Evolutionary conservation across 1,139 yeast genomes (phyloP), one percentile per base, ranked within the genome.

Genomic region (Diutina neorugosa): DNA sequence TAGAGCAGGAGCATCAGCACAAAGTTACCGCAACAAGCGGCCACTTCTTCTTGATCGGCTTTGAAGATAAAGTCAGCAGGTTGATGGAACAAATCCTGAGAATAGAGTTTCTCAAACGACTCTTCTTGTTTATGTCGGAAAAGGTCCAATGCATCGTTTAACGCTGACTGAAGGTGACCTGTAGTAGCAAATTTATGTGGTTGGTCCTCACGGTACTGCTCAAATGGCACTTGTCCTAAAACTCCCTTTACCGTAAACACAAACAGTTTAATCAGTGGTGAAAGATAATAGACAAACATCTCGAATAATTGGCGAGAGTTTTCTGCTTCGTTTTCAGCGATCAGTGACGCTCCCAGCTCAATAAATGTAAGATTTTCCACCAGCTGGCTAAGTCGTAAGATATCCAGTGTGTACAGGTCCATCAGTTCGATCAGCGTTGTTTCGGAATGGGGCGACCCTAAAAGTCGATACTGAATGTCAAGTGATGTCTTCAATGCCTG

Each of bases 1-100:
- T 81, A 82, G 54, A 84, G 81, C 2, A 80, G 78, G 46, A 88
- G 63, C 41, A 86, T 74, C 42, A 83, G 78, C 0, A 90, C 76
- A 62, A 86, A 87, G 62, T 87, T 86, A 2, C 93, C 94, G 69
- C 94, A 86, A 54, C 88, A 80, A 0, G 96, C 96, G 1, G 93
- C 86, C 4, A 86, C 85, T 58, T 85, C 93, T 64, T 87, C 95
- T 58, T 84, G 85, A 56, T 82, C 84, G 0, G 86, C 78, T 55
- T 77, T 74, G 52, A 74, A 71, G n/a, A 69, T 65, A 51, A 70
- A 62, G 52, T 65, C 62, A 47, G 70, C 73, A 0, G 73, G 61
- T 41, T 71, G 68, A 5, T 27, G 27, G 65, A 84, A 84, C 6
- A 80, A 68, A 2, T 76, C 78, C 59, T 83, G 88, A 7, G 71